These are phyloP conservation scores for Dactylellina sp. DNA, from an alignment of 2,329 filamentous ascomycete genomes.

Conservation along the genomic window DNA sequence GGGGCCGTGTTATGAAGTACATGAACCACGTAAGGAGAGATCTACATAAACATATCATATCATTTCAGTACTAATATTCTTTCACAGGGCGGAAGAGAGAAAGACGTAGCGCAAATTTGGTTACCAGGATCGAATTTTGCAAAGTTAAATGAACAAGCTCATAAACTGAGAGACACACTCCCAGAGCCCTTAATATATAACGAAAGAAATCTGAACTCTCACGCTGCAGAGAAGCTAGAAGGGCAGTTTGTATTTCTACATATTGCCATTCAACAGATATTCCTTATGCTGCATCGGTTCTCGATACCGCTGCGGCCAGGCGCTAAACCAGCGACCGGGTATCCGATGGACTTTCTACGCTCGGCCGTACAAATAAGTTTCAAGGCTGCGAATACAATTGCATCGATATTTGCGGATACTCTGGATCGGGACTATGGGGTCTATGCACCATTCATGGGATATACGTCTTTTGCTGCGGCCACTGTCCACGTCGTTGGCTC, in stretches of 20 bases:
- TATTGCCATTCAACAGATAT: constrained; percentile 87
- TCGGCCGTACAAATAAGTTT: constrained; percentile 81
- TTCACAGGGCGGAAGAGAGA: constrained; percentile 76
- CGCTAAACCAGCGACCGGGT: constrained; percentile 69
- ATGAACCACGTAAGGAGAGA: constrained; percentile 73
- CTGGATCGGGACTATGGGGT: constrained; percentile 76
- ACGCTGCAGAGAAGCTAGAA: constrained; percentile 84
- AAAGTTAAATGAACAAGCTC: constrained; percentile 76
- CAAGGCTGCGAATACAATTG: constrained; percentile 86
- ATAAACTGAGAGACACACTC: constrained; percentile 76
- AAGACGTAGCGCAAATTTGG: constrained; percentile 83
- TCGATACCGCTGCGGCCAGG: constrained; percentile 77
- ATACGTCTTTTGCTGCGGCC: constrained; percentile 91
- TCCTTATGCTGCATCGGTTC: constrained; percentile 89
- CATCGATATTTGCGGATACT: constrained; percentile 81
- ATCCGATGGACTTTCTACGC: constrained; percentile 79
- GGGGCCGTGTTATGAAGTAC: constrained; percentile 90
- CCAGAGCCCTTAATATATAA: constrained; percentile 80
- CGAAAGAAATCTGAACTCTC: constrained; percentile 82
- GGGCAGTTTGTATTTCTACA: constrained; percentile 95
- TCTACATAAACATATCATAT: neutral
- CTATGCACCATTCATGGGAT: constrained; percentile 91
- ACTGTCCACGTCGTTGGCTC: constrained; percentile 95
- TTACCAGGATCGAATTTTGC: constrained; percentile 80
- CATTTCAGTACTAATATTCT: neutral